These are phyloP conservation scores for Brassica carinata DNA, from an alignment of 345 rosid genomes.

Conservation along the genomic window DNA sequence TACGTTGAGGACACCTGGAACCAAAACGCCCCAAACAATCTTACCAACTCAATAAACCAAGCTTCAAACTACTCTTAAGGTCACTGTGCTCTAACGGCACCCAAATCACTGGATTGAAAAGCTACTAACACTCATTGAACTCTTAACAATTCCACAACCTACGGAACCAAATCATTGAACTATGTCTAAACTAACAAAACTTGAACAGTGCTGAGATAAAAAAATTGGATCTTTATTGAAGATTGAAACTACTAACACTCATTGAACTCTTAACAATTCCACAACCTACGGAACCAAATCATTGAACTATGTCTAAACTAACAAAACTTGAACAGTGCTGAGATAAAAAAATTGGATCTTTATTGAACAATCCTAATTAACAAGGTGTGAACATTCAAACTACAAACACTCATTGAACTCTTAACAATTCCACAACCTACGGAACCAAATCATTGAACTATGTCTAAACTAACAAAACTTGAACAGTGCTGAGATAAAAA, in stretches of 20 bases:
- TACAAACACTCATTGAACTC: no score
- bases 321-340: not conserved
- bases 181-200: not conserved
- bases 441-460: not conserved
- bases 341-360: no score
- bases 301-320: not conserved
- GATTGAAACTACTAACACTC: not conserved
- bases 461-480: not conserved
- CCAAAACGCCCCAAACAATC: not conserved
- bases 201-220: not conserved
- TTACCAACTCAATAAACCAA: not conserved
- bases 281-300: not conserved
- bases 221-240: not conserved
- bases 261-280: not conserved
- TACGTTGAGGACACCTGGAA: constrained; percentile 91
- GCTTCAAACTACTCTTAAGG: not conserved
- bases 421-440: not conserved
- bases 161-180: not conserved
- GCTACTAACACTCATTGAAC: no score
- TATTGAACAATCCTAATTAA: no score
- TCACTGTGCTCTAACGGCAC: no score
- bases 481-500: not conserved
- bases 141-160: no score
- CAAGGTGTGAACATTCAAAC: no score
- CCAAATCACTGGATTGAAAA: no score